Conservation (phyloP, 1,284 basidiomycete species). For the Xerocomus nothofagi region DNA sequence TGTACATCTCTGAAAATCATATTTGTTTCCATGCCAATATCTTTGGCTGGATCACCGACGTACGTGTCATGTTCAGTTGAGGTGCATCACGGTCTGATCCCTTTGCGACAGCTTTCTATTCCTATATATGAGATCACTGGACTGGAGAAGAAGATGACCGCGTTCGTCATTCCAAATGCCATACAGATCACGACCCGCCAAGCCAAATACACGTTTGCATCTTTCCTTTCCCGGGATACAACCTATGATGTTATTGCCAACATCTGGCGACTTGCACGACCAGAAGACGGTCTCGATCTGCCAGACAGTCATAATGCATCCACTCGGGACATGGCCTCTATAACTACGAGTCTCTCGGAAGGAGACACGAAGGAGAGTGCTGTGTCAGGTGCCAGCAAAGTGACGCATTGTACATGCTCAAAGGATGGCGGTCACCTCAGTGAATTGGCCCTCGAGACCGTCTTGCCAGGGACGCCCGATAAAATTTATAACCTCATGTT, state of each 20-base stretch:
- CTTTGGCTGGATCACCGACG: conserved; percentile 98
- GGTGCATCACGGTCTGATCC: conserved; percentile 8
- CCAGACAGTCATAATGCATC: conserved; percentile 24
- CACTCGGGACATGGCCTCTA: conserved; percentile 23
- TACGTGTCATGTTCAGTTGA: conserved; percentile 42
- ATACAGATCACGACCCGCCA: conserved; percentile 87
- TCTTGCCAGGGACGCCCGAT: conserved; percentile 88
- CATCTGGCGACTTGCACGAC: conserved; percentile 91
- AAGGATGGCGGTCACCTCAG: conserved; percentile 71
- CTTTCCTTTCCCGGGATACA: conserved; percentile 94
- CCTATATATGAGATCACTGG: conserved; percentile 89
- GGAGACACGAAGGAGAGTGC: conserved; percentile 10
- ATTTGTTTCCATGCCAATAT: conserved; percentile 99
- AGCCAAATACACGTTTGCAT: conserved; percentile 90
- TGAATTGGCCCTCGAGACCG: conserved; percentile 75
- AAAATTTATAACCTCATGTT: conserved; percentile 97
- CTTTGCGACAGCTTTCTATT: conserved; percentile 69
- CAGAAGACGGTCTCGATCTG: conserved; percentile 54
- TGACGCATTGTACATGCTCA: conserved; percentile 77
- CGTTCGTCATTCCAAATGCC: conserved; percentile 97
- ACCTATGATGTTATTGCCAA: conserved; percentile 96
- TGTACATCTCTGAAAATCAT: conserved; percentile 98
- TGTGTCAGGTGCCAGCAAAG: conserved; percentile 37
- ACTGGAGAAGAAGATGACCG: conserved; percentile 98
- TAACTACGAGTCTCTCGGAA: conserved; percentile 23